A percentile compares a stretch with the other conserved stretches of the same genome.
Conservation (phyloP, 73 alveolate genomes). For the Breviolum minutum region DNA sequence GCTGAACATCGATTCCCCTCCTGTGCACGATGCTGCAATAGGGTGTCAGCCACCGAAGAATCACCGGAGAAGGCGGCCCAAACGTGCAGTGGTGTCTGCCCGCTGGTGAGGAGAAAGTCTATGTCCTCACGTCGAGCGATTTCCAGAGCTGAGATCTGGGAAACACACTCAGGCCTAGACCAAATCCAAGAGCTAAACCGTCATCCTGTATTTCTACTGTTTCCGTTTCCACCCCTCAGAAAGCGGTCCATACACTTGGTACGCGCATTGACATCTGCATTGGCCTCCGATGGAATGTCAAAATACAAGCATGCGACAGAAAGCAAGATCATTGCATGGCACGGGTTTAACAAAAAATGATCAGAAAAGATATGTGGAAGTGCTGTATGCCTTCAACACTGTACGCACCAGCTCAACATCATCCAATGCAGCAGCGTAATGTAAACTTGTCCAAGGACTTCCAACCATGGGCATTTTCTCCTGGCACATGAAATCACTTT, state of each 20-base stretch:
- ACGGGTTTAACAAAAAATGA: no score
- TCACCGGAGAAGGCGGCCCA: constrained; percentile 42
- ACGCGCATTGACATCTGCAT: constrained; percentile 19
- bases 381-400: neutral
- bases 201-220: no score
- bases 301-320: neutral
- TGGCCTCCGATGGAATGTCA: neutral
- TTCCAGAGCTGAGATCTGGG: neutral
- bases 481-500: neutral
- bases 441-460: constrained; percentile 18
- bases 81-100: constrained; percentile 50
- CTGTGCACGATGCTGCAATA: constrained; percentile 41
- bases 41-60: neutral
- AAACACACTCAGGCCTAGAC: no score
- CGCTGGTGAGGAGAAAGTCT: neutral
- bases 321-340: neutral
- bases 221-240: no score
- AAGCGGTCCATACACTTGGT: neutral
- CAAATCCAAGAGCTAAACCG: no score
- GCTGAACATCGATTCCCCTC: neutral
- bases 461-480: neutral
- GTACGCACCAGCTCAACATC: constrained; percentile 32
- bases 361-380: no score
- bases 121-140: neutral
- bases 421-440: constrained; percentile 35